These are phyloP conservation scores for Clitoria ternatea DNA, from an alignment of 306 rosid genomes.

Conservation along the genomic window DNA sequence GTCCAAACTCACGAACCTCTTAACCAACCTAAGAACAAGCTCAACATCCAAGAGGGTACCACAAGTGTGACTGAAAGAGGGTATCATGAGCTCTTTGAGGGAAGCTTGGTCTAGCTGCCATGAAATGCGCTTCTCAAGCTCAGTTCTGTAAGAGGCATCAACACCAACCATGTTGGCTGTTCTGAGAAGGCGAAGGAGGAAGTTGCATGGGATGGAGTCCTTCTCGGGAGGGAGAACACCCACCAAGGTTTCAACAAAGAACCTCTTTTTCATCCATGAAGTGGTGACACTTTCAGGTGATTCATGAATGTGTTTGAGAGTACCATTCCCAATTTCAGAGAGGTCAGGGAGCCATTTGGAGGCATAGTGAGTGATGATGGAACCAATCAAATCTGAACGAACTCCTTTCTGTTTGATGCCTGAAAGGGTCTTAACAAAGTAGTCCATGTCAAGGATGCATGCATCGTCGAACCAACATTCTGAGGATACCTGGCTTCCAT, in stretches of 20 bases:
- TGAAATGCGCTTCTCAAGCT: slow-evolving; percentile 69
- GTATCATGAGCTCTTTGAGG: slow-evolving; percentile 75
- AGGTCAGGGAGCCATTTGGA: slow-evolving; percentile 91
- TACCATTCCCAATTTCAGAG: slow-evolving; percentile 22
- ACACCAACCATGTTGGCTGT: slow-evolving; percentile 83
- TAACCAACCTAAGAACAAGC: slow-evolving; percentile 60
- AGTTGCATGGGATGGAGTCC: slow-evolving; percentile 83
- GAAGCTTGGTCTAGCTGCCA: slow-evolving; percentile 89
- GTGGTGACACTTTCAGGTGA: slow-evolving; percentile 59
- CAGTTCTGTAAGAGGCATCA: slow-evolving; percentile 47
- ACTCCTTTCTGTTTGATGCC: slow-evolving; percentile 83
- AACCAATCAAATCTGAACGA: slow-evolving; percentile 68
- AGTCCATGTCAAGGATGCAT: slow-evolving; percentile 88
- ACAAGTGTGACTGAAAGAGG: slow-evolving; percentile 84
- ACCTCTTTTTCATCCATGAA: slow-evolving; percentile 80
- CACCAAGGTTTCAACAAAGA: slow-evolving; percentile 84
- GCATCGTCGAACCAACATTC: slow-evolving; percentile 85
- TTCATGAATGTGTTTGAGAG: neutral
- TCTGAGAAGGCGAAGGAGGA: slow-evolving; percentile 75
- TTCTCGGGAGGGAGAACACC: slow-evolving; percentile 84
- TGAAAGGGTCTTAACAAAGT: slow-evolving; percentile 82
- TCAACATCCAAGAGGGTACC: slow-evolving; percentile 77
- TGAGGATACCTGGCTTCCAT: slow-evolving; percentile 32
- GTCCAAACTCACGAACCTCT: slow-evolving; percentile 60
- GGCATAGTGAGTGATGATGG: slow-evolving; percentile 85